Evolutionary conservation across 2,329 filamentous ascomycete genomes (phyloP), one percentile per base, ranked within the genome.

Genomic region (Ophiostoma ips): DNA sequence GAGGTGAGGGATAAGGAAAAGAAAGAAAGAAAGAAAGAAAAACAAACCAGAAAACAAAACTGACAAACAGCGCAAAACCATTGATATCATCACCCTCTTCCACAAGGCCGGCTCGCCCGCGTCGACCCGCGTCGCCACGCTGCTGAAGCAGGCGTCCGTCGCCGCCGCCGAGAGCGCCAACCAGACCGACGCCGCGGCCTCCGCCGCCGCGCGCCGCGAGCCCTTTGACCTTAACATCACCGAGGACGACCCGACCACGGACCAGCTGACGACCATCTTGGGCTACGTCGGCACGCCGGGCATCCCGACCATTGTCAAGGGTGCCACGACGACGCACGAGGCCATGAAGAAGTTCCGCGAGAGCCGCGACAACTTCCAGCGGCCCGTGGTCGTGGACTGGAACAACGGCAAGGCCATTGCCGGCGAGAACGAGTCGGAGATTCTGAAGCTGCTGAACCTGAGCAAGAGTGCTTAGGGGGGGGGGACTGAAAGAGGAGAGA

Each of bases 61-160:
- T 18, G 15, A 35, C 43, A 18, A 7, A 10, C 61, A 88, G 84
- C 77, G 74, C 68, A 89, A 87, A 73, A 76, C 83, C 57, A 76
- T 86, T 66, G 89, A 96, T 71, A 86, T 94, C 58, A 79, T 96
- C 64, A 96, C 90, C 54, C 82, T 98, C 72, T 98, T 96, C 75
- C 89, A 95, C 76, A 85, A 86, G 66, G 78, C 90, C 52, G 76
- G 73, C 59, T 76, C 77, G 49, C 77, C 83, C 19, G 74, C 83
- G 56, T 95, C 89, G 3, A 71, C 78, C 47, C 79, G 83, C 53
- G 83, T 84, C 31, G 77, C 83, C 54, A 82, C 77, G 38, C 69
- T 94, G 49, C 77, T 96, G 53, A 94, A 92, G 70, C 81, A 90
- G 67, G 76, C 80, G 31, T 84, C 85, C 24, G 81, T 83, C 45